Conservation (phyloP, 2,329 filamentous ascomycete genomes). For the Trichoderma lentiforme region DNA sequence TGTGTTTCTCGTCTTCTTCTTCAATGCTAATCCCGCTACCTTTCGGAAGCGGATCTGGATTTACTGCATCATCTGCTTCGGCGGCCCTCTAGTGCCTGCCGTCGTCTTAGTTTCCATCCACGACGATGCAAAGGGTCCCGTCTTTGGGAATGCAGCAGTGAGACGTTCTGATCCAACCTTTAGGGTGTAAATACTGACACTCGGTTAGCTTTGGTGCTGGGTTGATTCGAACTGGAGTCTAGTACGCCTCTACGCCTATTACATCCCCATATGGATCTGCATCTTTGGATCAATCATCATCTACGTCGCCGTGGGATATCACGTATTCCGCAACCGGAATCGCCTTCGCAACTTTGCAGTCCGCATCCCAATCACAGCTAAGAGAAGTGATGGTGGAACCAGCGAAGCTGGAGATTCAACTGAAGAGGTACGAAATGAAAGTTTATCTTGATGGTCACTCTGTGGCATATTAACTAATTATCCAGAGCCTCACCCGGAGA, state of each 20-base stretch:
- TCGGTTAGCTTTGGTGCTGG: slow-evolving; percentile 57
- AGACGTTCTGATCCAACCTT: slow-evolving; percentile 22
- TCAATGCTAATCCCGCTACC: slow-evolving; percentile 54
- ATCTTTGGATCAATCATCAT: slow-evolving; percentile 53
- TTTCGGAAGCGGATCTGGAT: slow-evolving; percentile 68
- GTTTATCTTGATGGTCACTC: neutral
- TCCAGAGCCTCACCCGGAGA: slow-evolving; percentile 28
- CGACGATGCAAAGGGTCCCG: slow-evolving; percentile 34
- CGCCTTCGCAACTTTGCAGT: slow-evolving; percentile 46
- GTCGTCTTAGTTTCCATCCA: slow-evolving; percentile 61
- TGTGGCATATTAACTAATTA: slow-evolving; percentile 20
- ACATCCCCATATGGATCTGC: slow-evolving; percentile 59
- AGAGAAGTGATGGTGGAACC: slow-evolving; percentile 23
- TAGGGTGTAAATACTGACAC: neutral
- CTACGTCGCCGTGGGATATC: slow-evolving; percentile 55
- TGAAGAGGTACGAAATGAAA: slow-evolving; percentile 30
- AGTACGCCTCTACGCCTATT: slow-evolving; percentile 58
- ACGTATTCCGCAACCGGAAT: slow-evolving; percentile 58
- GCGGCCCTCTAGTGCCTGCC: slow-evolving; percentile 64
- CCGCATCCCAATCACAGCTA: slow-evolving; percentile 25
- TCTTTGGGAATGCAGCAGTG: slow-evolving; percentile 57
- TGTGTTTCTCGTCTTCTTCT: slow-evolving; percentile 67
- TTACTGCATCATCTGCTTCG: slow-evolving; percentile 68
- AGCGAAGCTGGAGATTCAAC: slow-evolving; percentile 32
- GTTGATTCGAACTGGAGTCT: slow-evolving; percentile 52